Base-by-base conservation (phyloP, 2,329 filamentous ascomycete species). In the Colletotrichum sp. region DNA sequence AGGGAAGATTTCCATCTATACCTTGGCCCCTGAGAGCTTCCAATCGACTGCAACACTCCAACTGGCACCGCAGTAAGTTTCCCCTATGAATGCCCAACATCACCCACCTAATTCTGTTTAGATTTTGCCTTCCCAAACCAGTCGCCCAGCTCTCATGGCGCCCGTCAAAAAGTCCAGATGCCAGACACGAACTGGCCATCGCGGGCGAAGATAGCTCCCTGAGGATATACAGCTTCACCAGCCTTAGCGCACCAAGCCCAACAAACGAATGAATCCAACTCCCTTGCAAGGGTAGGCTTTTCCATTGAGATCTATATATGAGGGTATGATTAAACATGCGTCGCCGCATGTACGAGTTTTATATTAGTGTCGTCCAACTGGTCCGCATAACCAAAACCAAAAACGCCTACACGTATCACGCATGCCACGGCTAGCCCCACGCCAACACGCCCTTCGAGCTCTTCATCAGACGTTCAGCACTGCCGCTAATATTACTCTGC, bases 61-160 rank as follows among this genome's bases (percentile, higher is more conserved):
- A 1, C 76, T 88, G 7, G 79, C 73, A 34, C 77, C 82, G 26
- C 83, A 86, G 87, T 89, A 84, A 81, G 87, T 83, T 3, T 4
- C 7, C 5, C 55, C 43, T 28, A 38, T 59, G n/a, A 26, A 28
- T 21, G 10, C 24, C 24, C 24, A 24, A 24, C 58, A 10, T 32
- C 14, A 59, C 16, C 10, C 63, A 14, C 79, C 81, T 59, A 82
- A 73, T 30, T 5, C 4, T 59, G 3, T 65, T 6, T 75, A 90
- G 89, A 9, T 80, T 90, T 65, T 90, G 87, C 58, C 89, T 94
- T 2, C 92, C 93, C 28, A 94, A 90, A 81, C 85, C 92, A 3
- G 89, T 95, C 26, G 89, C 91, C 28, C 92, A 94, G 81, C 85
- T 96, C 43, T 88, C 92, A 9, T 96, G 94, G 94, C 89, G 92